Conservation (phyloP, 2,329 filamentous ascomycete genomes). For the Pseudocercospora eumusae region DNA sequence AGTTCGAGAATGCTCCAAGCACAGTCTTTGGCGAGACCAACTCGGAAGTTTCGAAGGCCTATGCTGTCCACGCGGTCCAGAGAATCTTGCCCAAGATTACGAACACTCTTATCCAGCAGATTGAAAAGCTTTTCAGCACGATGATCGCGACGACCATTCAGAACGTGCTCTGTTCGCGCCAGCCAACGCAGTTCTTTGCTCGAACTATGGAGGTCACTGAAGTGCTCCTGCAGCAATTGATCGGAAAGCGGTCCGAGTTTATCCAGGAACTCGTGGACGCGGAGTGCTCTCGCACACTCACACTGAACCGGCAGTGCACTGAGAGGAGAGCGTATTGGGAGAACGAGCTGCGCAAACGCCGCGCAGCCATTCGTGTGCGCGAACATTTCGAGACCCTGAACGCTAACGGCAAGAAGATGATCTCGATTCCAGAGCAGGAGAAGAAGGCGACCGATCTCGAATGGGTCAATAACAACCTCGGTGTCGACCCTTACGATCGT, state of each 20-base stretch:
- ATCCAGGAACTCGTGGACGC: constrained; percentile 32
- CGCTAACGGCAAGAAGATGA: constrained; percentile 25
- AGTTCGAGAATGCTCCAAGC: constrained; percentile 34
- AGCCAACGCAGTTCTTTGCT: constrained; percentile 37
- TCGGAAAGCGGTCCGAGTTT: constrained; percentile 34
- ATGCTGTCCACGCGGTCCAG: background rate
- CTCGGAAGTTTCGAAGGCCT: background rate
- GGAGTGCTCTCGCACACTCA: constrained; percentile 43
- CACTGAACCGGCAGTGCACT: constrained; percentile 35
- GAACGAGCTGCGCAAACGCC: constrained; percentile 31
- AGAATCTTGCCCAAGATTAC: background rate
- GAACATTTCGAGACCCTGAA: constrained; percentile 34
- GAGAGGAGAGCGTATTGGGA: constrained; percentile 30
- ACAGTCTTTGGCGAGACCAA: constrained; percentile 19
- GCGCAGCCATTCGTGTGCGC: constrained; percentile 33
- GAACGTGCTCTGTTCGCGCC: constrained; percentile 36
- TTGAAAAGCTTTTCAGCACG: constrained; percentile 33
- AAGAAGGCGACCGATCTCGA: constrained; percentile 36
- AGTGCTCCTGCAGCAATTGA: constrained; percentile 33
- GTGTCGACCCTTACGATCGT: constrained; percentile 58
- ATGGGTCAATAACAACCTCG: constrained; percentile 46
- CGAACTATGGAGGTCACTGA: constrained; percentile 34
- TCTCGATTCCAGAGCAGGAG: constrained; percentile 32
- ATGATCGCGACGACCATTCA: constrained; percentile 27
- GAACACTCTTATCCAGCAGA: constrained; percentile 30